Evolutionary conservation across 441 rosid genomes (phyloP), one percentile per base, ranked within the genome.

Genomic region (Syzygium malaccense): DNA sequence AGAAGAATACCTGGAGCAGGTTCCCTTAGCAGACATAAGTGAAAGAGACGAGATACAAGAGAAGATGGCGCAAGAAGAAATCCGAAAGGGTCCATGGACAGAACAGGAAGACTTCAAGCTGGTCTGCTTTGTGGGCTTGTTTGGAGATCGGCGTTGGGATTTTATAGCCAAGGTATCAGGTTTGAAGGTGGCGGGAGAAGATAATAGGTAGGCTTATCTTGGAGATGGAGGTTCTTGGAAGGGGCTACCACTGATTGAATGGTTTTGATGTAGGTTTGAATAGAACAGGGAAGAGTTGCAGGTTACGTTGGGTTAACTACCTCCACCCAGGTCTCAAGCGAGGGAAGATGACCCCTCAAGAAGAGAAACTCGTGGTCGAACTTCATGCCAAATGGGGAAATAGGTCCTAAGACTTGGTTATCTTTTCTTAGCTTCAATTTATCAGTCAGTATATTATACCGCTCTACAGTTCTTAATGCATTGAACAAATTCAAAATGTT

Each of bases 101-200:
- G 99, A 98, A 90, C 96, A 95, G 78, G 99, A 98, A 91, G 99
- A 98, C 95, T 87, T 93, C 55, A 93, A 96, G 62, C 95, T 98
- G 92, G 93, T 94, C 91, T 94, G 95, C 97, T 97, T 95, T 92
- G 99, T 98, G 91, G 96, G 95, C 93, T 90, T 95, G 85, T 96
- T 98, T 87, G 99, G 99, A 60, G 99, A 98, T 91, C 97, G 99
- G 66, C 94, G 99, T 89, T 98, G 99, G 99, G 99, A 98, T 92
- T 98, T 95, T 95, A 94, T 98, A 87, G 99, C 99, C 6, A 97
- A 97, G 94, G 98, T 98, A 92, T 98, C 99, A 98, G 99, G 99
- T 98, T 98, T 98, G 99, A 97, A 96, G 99, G 99, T 96, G 99
- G 99, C 92, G 99, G 99, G 99, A 94, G 98, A 94, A 25, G 91